Conservation (phyloP, 2,329 filamentous ascomycete genomes). For the Curvularia sp. region DNA sequence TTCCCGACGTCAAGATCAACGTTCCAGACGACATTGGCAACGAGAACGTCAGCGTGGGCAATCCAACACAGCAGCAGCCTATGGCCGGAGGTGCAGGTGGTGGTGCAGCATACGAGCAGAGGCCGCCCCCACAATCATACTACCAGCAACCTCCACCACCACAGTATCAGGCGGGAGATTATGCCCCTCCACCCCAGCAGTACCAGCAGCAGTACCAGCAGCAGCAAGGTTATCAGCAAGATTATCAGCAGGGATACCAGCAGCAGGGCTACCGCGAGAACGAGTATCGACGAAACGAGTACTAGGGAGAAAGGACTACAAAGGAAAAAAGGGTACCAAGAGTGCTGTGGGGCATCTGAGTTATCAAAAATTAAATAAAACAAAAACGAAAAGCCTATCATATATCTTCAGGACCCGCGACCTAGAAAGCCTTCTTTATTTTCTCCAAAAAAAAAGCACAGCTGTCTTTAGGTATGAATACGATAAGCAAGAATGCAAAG, state of each 20-base stretch:
- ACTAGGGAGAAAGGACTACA: neutral
- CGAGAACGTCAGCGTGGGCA: conserved; percentile 40
- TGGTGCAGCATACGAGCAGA: conserved; percentile 1
- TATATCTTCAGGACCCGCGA: too few relatives aligned
- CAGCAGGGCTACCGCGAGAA: conserved; percentile 17
- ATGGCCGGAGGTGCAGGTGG: conserved; percentile 25
- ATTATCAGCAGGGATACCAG: conserved; percentile 16
- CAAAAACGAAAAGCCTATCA: neutral
- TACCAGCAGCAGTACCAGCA: neutral
- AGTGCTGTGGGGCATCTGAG: too few relatives aligned
- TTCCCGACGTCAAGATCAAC: conserved; percentile 41
- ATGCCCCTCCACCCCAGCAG: conserved; percentile 1
- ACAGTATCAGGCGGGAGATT: conserved; percentile 4
- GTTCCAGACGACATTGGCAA: conserved; percentile 44
- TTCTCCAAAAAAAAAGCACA: too few relatives aligned
- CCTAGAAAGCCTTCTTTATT: too few relatives aligned
- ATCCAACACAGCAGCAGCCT: conserved; percentile 23
- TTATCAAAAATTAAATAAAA: neutral
- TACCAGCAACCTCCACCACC: conserved; percentile 7
- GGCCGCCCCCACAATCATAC: conserved; percentile 8
- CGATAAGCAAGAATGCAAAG: too few relatives aligned
- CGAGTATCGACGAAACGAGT: conserved; percentile 19
- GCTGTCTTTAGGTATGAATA: too few relatives aligned
- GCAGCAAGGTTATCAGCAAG: conserved; percentile 3
- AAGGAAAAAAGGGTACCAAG: neutral